Percentiles rank a stretch among this genome's conserved stretches.
Conservation (phyloP, 192 early-diverging fungal species). For the Piromyces finnis region DNA sequence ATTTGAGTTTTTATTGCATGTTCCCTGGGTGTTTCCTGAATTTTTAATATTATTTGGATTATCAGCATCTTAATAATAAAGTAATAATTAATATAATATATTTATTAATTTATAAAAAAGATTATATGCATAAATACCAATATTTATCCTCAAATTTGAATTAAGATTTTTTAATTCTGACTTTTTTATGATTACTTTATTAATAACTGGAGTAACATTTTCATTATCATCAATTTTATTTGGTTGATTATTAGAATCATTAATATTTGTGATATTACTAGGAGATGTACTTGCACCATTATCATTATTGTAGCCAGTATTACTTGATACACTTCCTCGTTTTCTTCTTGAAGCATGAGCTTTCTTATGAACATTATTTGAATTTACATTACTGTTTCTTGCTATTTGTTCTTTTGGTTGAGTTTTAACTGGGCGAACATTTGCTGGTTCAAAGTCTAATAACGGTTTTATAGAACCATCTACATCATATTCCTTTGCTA, state of each 20-base stretch:
- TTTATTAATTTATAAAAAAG: too few relatives aligned
- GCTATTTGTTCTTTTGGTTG: not conserved
- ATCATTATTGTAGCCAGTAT: not conserved
- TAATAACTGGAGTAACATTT: not conserved
- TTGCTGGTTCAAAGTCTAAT: conserved; percentile 53
- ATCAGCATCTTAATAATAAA: not conserved
- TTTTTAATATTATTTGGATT: not conserved
- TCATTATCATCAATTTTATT: not conserved
- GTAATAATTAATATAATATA: too few relatives aligned
- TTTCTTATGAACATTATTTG: not conserved
- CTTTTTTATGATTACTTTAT: not conserved
- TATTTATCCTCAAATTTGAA: not conserved
- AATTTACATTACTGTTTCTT: not conserved
- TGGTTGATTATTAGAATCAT: not conserved
- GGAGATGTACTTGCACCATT: not conserved
- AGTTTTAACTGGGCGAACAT: not conserved
- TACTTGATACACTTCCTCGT: not conserved
- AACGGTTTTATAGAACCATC: conserved; percentile 52
- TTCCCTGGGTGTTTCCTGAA: not conserved
- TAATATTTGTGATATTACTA: not conserved
- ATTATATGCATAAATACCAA: too few relatives aligned
- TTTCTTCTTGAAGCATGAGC: not conserved
- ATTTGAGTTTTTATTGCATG: not conserved
- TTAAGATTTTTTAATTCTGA: not conserved
- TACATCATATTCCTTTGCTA: conserved; percentile 70